A percentile compares a stretch with the other conserved stretches of the same genome.
Conservation (phyloP, 164 flowering plant species). For the Stephania japonica region DNA sequence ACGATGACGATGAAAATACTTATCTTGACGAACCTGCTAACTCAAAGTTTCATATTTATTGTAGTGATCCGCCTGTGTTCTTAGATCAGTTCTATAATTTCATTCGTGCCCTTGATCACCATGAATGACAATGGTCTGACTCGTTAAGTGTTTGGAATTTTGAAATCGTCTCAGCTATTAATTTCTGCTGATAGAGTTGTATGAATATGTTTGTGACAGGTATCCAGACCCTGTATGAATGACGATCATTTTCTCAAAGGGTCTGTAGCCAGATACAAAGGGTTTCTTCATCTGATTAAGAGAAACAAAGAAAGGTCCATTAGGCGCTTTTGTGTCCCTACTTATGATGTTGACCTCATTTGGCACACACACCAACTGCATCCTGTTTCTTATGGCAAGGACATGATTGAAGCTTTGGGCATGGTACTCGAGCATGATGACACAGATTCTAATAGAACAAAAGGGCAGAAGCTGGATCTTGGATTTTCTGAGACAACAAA, state of each 20-base stretch:
- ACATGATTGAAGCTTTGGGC: conserved; percentile 46
- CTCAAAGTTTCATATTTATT: not conserved
- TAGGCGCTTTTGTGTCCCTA: conserved; percentile 76
- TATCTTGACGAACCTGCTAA: not conserved
- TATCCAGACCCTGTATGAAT: conserved; percentile 58
- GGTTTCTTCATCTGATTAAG: conserved; percentile 79
- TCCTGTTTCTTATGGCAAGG: conserved; percentile 69
- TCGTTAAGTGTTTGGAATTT: not conserved
- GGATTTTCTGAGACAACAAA: conserved; percentile 83
- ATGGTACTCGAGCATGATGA: conserved; percentile 85
- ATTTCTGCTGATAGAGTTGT: not conserved
- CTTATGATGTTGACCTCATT: conserved; percentile 92
- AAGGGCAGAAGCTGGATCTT: conserved; percentile 78
- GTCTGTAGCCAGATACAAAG: conserved; percentile 86
- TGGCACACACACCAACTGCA: conserved; percentile 96
- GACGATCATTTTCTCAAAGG: conserved; percentile 59
- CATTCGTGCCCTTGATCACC: not conserved
- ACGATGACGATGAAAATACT: not conserved
- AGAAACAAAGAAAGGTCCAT: conserved; percentile 65
- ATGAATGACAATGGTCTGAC: not conserved
- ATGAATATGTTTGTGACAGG: conserved; percentile 32
- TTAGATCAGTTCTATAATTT: not conserved
- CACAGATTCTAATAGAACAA: conserved; percentile 69
- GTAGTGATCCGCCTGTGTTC: not conserved
- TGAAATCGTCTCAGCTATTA: not conserved